These are phyloP conservation scores for Neurospora discreta DNA, from an alignment of 495 filamentous ascomycete species.

Conservation along the genomic window DNA sequence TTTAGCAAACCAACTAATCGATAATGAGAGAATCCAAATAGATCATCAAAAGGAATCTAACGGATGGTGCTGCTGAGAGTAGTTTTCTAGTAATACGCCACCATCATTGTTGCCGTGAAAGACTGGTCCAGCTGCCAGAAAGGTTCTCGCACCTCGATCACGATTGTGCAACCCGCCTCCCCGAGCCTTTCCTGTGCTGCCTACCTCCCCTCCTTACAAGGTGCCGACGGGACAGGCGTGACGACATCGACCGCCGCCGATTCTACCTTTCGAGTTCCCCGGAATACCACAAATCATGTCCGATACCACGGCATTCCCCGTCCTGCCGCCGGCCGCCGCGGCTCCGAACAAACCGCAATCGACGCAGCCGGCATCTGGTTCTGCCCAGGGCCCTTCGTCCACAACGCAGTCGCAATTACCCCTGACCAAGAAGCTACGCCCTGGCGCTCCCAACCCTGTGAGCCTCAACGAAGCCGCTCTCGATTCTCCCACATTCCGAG, in stretches of 20 bases:
- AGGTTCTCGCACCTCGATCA: not conserved
- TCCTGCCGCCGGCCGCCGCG: not conserved
- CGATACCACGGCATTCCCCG: not conserved
- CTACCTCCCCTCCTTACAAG: not conserved
- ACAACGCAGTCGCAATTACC: slow-evolving; percentile 5
- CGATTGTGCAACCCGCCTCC: not conserved
- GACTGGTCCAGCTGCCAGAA: not conserved
- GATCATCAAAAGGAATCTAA: not conserved
- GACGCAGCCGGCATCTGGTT: not conserved
- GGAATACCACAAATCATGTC: not conserved
- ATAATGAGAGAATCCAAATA: not conserved
- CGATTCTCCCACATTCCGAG: slow-evolving; percentile 91
- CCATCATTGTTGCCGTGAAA: not conserved
- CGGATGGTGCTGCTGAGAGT: not conserved
- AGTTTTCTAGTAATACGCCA: not conserved
- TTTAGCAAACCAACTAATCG: not conserved
- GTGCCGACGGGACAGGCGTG: not conserved
- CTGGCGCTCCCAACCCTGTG: slow-evolving; percentile 54
- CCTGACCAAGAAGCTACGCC: slow-evolving; percentile 19
- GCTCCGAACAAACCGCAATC: not conserved
- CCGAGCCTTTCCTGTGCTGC: not conserved
- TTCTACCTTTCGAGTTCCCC: not conserved
- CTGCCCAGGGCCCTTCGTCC: not conserved
- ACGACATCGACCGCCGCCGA: not conserved
- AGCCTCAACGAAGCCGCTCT: slow-evolving; percentile 86